Evolutionary conservation across 2,329 filamentous ascomycete genomes (phyloP).

Genomic region (Fusarium foetens): DNA sequence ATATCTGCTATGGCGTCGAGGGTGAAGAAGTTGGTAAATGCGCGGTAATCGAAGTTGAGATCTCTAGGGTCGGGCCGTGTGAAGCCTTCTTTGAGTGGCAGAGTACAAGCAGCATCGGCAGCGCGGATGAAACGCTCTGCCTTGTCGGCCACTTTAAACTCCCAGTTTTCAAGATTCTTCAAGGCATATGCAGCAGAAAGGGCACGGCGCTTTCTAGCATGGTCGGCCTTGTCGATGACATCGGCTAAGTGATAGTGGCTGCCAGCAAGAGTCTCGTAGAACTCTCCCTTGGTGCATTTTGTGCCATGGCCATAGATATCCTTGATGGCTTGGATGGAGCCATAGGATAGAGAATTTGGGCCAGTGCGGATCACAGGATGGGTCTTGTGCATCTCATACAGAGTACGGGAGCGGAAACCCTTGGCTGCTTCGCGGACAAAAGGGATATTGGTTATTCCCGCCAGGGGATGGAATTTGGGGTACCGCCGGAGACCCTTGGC

Average conservation of each 20-base stretch:
- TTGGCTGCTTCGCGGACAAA: slow-evolving; percentile 38
- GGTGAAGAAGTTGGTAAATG: slow-evolving; percentile 65
- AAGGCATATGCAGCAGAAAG: slow-evolving; percentile 62
- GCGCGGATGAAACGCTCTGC: slow-evolving; percentile 55
- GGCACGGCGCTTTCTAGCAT: slow-evolving; percentile 61
- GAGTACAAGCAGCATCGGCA: slow-evolving; percentile 55
- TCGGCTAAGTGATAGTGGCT: slow-evolving; percentile 63
- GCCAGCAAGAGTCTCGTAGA: slow-evolving; percentile 58
- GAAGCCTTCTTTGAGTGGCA: slow-evolving; percentile 47
- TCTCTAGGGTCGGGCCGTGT: slow-evolving; percentile 48
- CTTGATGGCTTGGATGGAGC: slow-evolving; percentile 38
- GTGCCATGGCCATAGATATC: slow-evolving; percentile 59
- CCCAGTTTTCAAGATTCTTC: slow-evolving; percentile 65
- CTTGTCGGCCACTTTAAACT: slow-evolving; percentile 65
- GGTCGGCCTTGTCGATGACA: slow-evolving; percentile 62
- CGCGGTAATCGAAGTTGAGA: slow-evolving; percentile 60
- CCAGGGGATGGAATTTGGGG: slow-evolving; percentile 37
- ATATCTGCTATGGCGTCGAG: slow-evolving; percentile 68
- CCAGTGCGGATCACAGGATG: slow-evolving; percentile 47
- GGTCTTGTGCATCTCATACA: slow-evolving; percentile 59
- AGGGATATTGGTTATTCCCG: slow-evolving; percentile 35
- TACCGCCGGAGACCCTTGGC: slow-evolving; percentile 45
- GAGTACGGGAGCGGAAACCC: slow-evolving; percentile 56
- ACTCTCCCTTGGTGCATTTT: slow-evolving; percentile 60
- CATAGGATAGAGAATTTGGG: slow-evolving; percentile 44